Percentiles rank a stretch among this genome's conserved stretches.
Evolutionary conservation across 2,329 filamentous ascomycete genomes (phyloP).

Genomic region (Raffaelea albimanens): DNA sequence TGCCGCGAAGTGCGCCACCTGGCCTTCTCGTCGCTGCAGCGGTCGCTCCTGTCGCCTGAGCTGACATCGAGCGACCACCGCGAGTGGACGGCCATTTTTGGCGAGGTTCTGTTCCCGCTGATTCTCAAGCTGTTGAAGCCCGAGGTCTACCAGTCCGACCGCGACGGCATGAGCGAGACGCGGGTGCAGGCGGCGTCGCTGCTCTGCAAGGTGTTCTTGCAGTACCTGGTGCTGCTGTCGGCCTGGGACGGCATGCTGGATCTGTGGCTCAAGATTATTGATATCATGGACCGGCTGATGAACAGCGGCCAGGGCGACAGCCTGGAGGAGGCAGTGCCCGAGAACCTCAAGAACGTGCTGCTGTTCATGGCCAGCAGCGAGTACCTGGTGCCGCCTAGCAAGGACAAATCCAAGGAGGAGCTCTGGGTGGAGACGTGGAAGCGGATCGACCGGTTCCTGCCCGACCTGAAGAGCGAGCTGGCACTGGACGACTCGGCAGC

Average conservation of each 20-base stretch:
- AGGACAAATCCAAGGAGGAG: slow-evolving; percentile 44
- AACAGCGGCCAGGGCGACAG: slow-evolving; percentile 90
- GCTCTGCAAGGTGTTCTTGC: slow-evolving; percentile 89
- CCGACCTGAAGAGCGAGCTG: slow-evolving; percentile 48
- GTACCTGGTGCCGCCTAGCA: slow-evolving; percentile 63
- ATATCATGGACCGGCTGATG: slow-evolving; percentile 92
- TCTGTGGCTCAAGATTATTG: slow-evolving; percentile 84
- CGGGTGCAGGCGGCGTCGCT: slow-evolving; percentile 84
- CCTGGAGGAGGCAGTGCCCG: slow-evolving; percentile 86
- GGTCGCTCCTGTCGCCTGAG: slow-evolving; percentile 75
- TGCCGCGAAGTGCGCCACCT: slow-evolving; percentile 87
- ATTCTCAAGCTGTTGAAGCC: slow-evolving; percentile 83
- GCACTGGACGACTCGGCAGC: slow-evolving; percentile 31
- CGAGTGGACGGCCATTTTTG: slow-evolving; percentile 93
- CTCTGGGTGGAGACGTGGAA: slow-evolving; percentile 57
- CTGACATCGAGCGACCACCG: slow-evolving; percentile 75
- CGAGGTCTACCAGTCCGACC: slow-evolving; percentile 86
- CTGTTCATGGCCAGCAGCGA: slow-evolving; percentile 90
- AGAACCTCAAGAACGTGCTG: slow-evolving; percentile 92
- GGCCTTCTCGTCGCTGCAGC: slow-evolving; percentile 76
- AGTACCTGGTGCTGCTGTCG: slow-evolving; percentile 77
- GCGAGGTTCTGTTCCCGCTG: slow-evolving; percentile 85
- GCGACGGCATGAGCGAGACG: slow-evolving; percentile 90
- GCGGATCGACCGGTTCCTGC: slow-evolving; percentile 55
- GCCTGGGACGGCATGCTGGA: slow-evolving; percentile 85